A percentile compares a stretch with the other conserved stretches of the same genome.
These are phyloP conservation scores for Neonectria sp. DNA, from an alignment of 2,329 filamentous ascomycete species.

Conservation along the genomic window DNA sequence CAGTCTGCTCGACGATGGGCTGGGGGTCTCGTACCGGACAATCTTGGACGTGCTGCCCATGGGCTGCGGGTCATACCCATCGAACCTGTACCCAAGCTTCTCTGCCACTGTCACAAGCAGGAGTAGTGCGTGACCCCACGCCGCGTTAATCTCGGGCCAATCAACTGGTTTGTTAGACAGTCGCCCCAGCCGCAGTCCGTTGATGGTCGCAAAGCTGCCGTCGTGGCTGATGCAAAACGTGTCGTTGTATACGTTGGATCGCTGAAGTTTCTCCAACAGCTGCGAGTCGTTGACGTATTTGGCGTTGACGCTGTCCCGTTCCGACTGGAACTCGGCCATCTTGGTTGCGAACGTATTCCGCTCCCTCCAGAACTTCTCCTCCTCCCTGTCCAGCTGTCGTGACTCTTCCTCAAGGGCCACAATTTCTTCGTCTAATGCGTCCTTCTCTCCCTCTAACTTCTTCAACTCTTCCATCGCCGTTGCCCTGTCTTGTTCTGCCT, in stretches of 20 bases:
- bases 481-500: slow-evolving; percentile 76
- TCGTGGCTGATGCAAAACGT: slow-evolving; percentile 98
- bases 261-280: slow-evolving; percentile 90
- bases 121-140: slow-evolving; percentile 97
- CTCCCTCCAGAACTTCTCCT: slow-evolving; percentile 91
- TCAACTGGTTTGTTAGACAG: slow-evolving; percentile 91
- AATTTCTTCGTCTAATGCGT: slow-evolving; percentile 84
- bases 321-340: slow-evolving; percentile 86
- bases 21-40: slow-evolving; percentile 71
- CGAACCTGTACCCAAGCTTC: slow-evolving; percentile 87
- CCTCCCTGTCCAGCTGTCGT: slow-evolving; percentile 82
- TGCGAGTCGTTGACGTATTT: slow-evolving; percentile 93
- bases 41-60: slow-evolving; percentile 95
- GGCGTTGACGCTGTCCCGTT: slow-evolving; percentile 90
- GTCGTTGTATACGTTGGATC: slow-evolving; percentile 98
- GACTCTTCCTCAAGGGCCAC: slow-evolving; percentile 85
- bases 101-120: slow-evolving; percentile 93
- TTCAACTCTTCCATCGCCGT: slow-evolving; percentile 82
- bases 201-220: slow-evolving; percentile 97
- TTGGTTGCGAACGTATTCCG: slow-evolving; percentile 87
- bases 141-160: slow-evolving; percentile 99
- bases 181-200: slow-evolving; percentile 89
- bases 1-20: slow-evolving; percentile 68
- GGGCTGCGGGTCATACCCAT: slow-evolving; percentile 88
- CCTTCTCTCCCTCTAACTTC: slow-evolving; percentile 85